A percentile compares a stretch with the other conserved stretches of the same genome.
phyloP scores from a whole-genome alignment of 768 basidiomycete species.

The Antrodiella citrinella region DNA sequence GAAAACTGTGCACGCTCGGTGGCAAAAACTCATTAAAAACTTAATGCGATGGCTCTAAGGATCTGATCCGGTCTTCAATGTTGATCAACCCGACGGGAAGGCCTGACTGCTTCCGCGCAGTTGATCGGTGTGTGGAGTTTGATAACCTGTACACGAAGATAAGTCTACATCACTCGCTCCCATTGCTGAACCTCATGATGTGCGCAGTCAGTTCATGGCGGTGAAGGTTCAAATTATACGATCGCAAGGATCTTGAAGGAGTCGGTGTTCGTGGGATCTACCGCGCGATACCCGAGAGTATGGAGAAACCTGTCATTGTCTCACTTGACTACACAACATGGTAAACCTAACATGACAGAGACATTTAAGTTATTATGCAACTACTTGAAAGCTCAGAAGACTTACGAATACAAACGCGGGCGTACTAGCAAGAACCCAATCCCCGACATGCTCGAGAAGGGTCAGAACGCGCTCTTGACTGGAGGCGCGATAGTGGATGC shows the following conservation, averaged over 20 bases:
- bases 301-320: background rate
- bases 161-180: background rate
- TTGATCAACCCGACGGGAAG: constrained; percentile 29
- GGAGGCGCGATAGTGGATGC: too few species aligned
- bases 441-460: too few species aligned
- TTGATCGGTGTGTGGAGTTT: constrained; percentile 35
- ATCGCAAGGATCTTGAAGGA: too few species aligned
- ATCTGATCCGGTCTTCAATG: constrained; percentile 20
- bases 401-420: too few species aligned
- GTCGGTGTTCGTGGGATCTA: background rate
- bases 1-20: background rate
- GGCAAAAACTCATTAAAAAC: background rate
- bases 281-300: background rate
- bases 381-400: too few species aligned
- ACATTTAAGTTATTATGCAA: background rate
- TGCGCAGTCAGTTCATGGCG: background rate
- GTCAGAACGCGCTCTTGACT: too few species aligned
- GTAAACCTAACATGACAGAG: background rate
- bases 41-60: constrained; percentile 11
- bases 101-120: constrained; percentile 19
- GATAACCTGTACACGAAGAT: constrained; percentile 39
- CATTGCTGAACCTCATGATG: background rate
- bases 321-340: background rate
- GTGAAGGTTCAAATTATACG: too few species aligned
- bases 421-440: too few species aligned